phyloP scores from a whole-genome alignment of 768 basidiomycete genomes.

The Artomyces pyxidatus region DNA sequence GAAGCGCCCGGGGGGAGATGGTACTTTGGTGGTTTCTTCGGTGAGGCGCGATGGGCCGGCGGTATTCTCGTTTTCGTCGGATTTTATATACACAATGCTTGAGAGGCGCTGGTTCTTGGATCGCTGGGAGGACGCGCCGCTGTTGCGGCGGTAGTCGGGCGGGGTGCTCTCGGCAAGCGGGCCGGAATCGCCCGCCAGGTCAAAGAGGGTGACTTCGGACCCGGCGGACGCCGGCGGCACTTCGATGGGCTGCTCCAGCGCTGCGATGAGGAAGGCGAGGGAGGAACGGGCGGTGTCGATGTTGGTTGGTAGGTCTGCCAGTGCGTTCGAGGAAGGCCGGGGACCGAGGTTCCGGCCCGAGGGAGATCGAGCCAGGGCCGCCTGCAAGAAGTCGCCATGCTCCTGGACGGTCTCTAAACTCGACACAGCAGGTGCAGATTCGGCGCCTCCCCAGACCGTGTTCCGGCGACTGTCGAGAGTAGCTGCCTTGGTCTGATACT shows the following conservation, averaged over 20 bases:
- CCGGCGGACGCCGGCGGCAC: slow-evolving; percentile 42
- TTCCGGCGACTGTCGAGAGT: slow-evolving; percentile 39
- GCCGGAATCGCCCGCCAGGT: slow-evolving; percentile 29
- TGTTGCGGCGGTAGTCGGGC: slow-evolving; percentile 31
- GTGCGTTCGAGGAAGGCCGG: not conserved
- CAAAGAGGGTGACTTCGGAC: slow-evolving; percentile 56
- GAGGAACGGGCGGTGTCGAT: slow-evolving; percentile 4
- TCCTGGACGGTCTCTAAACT: not conserved
- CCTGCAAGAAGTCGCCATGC: slow-evolving; percentile 21
- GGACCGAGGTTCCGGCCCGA: not conserved
- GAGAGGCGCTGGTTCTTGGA: slow-evolving; percentile 34
- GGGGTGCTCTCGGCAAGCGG: slow-evolving; percentile 61
- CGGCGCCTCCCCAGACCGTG: slow-evolving; percentile 20
- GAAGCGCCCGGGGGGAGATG: slow-evolving; percentile 19
- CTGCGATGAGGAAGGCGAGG: slow-evolving; percentile 6
- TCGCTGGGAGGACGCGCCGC: slow-evolving; percentile 15
- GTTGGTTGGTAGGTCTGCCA: not conserved
- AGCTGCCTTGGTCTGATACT: slow-evolving; percentile 28
- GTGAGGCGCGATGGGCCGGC: not conserved
- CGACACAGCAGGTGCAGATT: not conserved
- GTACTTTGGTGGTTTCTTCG: slow-evolving; percentile 2
- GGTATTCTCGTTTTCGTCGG: slow-evolving; percentile 30
- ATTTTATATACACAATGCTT: slow-evolving; percentile 59
- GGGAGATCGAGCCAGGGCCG: not conserved
- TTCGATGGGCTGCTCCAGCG: slow-evolving; percentile 10